Conservation (phyloP, 192 early-diverging fungal species). For the Coemansia sp. region DNA sequence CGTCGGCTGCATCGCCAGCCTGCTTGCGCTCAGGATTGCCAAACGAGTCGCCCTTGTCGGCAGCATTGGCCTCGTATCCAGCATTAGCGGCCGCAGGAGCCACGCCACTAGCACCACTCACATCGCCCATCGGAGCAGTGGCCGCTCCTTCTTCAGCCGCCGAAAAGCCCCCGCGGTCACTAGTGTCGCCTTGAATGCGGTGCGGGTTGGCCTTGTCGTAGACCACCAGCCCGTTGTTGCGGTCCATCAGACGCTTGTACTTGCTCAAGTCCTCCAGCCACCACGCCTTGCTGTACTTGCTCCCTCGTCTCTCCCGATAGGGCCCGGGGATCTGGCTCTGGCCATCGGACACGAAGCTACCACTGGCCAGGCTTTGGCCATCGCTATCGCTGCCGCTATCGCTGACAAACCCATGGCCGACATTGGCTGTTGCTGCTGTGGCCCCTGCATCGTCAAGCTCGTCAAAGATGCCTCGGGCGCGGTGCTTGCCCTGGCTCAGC, state of each 20-base stretch:
- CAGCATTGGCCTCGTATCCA: not conserved
- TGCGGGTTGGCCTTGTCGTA: slow-evolving; percentile 58
- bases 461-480: slow-evolving; percentile 47
- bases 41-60: not conserved
- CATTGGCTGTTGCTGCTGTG: not conserved
- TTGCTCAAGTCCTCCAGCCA: slow-evolving; percentile 52
- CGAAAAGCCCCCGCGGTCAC: slow-evolving; percentile 9
- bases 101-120: not conserved
- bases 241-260: slow-evolving; percentile 56
- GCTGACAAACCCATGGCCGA: not conserved
- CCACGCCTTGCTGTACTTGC: slow-evolving; percentile 37
- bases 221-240: slow-evolving; percentile 52
- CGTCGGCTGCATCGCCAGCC: not conserved
- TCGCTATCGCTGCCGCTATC: not conserved
- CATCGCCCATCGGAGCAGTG: not conserved
- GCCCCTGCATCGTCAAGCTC: slow-evolving; percentile 19
- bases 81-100: not conserved
- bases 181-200: slow-evolving; percentile 50
- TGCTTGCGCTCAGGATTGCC: not conserved
- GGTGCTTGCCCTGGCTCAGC: slow-evolving; percentile 43
- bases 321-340: not conserved
- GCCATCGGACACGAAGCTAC: not conserved
- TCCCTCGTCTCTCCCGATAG: not conserved
- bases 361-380: not conserved
- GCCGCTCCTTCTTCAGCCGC: not conserved